Evolutionary conservation across 2,329 filamentous ascomycete genomes (phyloP).

Genomic region (Arthrobotrys sinensis): DNA sequence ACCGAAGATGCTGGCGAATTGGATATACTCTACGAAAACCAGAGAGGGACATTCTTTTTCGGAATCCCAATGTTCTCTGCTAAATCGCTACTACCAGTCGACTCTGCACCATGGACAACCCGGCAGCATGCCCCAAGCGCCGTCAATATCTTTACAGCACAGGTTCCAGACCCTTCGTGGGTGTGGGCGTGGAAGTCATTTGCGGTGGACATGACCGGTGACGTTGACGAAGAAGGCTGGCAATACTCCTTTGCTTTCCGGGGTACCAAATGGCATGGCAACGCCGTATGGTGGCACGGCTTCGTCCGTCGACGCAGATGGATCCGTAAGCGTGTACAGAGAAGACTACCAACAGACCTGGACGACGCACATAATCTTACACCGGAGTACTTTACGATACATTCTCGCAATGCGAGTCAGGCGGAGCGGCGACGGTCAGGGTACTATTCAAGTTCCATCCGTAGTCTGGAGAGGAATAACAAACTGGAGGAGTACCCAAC

Average conservation of each 20-base stretch:
- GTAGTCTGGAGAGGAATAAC: constrained; percentile 53
- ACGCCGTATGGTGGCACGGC: constrained; percentile 90
- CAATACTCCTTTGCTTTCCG: constrained; percentile 93
- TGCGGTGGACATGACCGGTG: constrained; percentile 84
- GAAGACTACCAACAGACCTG: constrained; percentile 67
- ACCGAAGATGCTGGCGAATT: constrained; percentile 71
- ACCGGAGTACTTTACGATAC: constrained; percentile 84
- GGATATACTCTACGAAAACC: constrained; percentile 95
- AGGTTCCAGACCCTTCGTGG: constrained; percentile 95
- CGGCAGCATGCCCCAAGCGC: constrained; percentile 72
- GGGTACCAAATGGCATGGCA: constrained; percentile 86
- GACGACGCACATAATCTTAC: constrained; percentile 78
- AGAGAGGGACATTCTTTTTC: constrained; percentile 90
- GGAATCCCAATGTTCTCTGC: constrained; percentile 91
- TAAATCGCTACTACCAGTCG: constrained; percentile 85
- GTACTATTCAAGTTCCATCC: constrained; percentile 57
- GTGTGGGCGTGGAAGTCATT: constrained; percentile 83
- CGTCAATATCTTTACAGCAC: constrained; percentile 85
- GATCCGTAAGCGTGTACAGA: constrained; percentile 84
- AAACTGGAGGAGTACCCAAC: constrained; percentile 47
- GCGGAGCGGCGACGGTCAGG: constrained; percentile 62
- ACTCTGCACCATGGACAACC: constrained; percentile 90
- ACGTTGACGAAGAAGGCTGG: constrained; percentile 92
- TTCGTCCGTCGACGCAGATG: constrained; percentile 92
- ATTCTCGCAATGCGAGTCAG: constrained; percentile 70